A percentile compares a stretch with the other conserved stretches of the same genome.
Conservation (phyloP, 768 basidiomycete genomes). For the Leucosporidium creatinivorum region DNA sequence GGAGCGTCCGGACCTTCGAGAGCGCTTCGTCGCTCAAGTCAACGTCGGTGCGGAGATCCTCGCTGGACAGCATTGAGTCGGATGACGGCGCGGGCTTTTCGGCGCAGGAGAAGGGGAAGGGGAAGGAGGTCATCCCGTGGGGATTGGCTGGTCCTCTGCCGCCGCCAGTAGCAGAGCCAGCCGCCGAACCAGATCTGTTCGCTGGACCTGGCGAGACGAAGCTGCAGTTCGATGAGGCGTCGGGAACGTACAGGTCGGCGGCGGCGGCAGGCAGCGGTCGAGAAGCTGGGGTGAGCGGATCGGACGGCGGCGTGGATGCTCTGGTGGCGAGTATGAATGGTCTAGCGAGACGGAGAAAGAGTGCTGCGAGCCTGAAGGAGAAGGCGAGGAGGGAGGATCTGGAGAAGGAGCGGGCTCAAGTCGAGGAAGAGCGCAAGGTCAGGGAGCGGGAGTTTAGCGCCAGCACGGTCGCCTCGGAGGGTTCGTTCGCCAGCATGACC, state of each 20-base stretch:
- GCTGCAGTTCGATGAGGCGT: neutral
- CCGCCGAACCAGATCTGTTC: neutral
- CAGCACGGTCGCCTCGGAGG: constrained; percentile 11
- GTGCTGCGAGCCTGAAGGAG: neutral
- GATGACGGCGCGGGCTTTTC: too few relatives aligned
- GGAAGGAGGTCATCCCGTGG: neutral
- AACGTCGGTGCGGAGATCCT: neutral
- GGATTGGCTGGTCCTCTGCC: neutral
- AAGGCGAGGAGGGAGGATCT: neutral
- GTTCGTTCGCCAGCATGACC: constrained; percentile 15
- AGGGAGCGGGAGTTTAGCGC: constrained; percentile 2
- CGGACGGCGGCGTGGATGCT: constrained; percentile 6
- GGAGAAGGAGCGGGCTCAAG: neutral
- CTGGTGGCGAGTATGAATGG: neutral
- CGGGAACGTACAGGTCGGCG: neutral
- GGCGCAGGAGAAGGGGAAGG: too few relatives aligned
- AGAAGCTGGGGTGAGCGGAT: neutral
- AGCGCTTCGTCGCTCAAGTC: neutral
- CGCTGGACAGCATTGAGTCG: neutral
- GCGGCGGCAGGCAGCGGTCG: neutral
- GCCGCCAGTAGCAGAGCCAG: neutral
- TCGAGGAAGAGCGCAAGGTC: neutral
- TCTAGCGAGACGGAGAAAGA: neutral
- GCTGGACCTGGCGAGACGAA: neutral
- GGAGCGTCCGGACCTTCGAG: neutral